A percentile compares a stretch with the other conserved stretches of the same genome.
Conservation (phyloP, 176 grass and related monocot genomes). For the Oryza nivara region DNA sequence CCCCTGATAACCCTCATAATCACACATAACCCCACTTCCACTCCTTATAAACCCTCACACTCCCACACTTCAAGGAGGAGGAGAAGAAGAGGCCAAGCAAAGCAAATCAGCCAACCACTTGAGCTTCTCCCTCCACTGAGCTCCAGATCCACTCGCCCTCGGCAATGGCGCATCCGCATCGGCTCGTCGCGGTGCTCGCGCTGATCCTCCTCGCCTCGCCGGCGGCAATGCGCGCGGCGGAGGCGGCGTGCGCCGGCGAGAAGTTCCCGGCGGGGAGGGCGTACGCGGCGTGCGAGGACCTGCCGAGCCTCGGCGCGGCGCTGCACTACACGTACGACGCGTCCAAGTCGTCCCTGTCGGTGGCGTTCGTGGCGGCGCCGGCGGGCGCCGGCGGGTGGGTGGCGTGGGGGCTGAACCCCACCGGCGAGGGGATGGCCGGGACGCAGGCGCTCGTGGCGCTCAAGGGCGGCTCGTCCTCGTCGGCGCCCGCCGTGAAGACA, state of each 20-base stretch:
- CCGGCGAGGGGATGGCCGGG: slow-evolving; percentile 60
- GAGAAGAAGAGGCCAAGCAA: not conserved
- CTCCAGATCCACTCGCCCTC: not conserved
- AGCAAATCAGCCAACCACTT: not conserved
- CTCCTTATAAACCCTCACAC: slow-evolving; percentile 34
- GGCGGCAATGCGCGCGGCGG: not conserved
- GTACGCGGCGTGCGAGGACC: slow-evolving; percentile 62
- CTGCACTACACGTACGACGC: slow-evolving; percentile 73
- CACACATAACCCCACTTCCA: not conserved
- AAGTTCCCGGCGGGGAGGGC: slow-evolving; percentile 49
- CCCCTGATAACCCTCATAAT: not conserved
- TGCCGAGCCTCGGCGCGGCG: slow-evolving; percentile 58
- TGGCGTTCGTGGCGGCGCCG: slow-evolving; percentile 71
- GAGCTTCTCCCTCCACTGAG: not conserved
- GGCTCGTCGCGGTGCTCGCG: slow-evolving; percentile 34
- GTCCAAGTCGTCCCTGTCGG: slow-evolving; percentile 30
- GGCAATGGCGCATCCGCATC: slow-evolving; percentile 20
- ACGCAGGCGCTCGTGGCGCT: slow-evolving; percentile 70
- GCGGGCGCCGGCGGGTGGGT: slow-evolving; percentile 58
- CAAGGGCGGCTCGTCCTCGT: not conserved
- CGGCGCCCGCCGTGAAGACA: slow-evolving; percentile 45
- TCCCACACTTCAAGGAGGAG: not conserved
- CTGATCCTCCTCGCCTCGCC: slow-evolving; percentile 25
- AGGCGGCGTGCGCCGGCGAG: slow-evolving; percentile 42
- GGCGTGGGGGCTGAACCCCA: slow-evolving; percentile 74